Evolutionary conservation across 768 basidiomycete species (phyloP), one percentile per base, ranked within the genome.

Genomic region (Dictyophora rubrovolvata): DNA sequence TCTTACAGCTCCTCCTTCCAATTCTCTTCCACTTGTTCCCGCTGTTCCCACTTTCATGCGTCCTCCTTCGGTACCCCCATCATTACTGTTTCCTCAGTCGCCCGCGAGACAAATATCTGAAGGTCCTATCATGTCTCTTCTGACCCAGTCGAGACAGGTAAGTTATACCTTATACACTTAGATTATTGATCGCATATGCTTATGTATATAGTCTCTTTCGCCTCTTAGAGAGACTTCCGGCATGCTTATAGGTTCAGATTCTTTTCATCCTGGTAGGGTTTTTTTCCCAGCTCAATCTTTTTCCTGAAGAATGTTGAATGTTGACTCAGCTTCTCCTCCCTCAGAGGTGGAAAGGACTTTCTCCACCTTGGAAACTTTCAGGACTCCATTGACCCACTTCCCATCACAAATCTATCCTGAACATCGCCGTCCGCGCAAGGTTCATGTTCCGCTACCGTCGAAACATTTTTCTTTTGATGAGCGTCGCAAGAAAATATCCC

Each of bases 1-100:
- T 23, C 68, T 71, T 35, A 85, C 85, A 20, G 86, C 88, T 63
- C 88, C 88, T 6, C 88, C 88, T 23, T 77, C 50, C 23, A 21
- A 50, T 4, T 16, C 36, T 9, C n/a, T 46, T 8, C 23, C 57
- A 11, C 21, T 20, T 4, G 9, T 49, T 14, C 20, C 50, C 28
- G 23, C 50, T 18, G 42, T 42, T 42, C 57, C 57, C 0, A 23
- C 57, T 18, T 59, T 59, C 33, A 59, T 48, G 22, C 57, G 57
- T 22, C 48, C 57, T 12, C 57, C 57, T 46, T 21, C 28, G 35
- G 6, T 51, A 12, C 17, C 14, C 1, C 18, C 33, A 14, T 34
- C 21, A 17, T 51, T 6, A 37, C 22, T 59, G 17, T 59, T 59
- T 28, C 57, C 49, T 6, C 7, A 51, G 21, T 21, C 16, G 14